Evolutionary conservation across 257 asterid species (phyloP), one percentile per base, ranked within the genome.

Genomic region (Jasminum sambac): DNA sequence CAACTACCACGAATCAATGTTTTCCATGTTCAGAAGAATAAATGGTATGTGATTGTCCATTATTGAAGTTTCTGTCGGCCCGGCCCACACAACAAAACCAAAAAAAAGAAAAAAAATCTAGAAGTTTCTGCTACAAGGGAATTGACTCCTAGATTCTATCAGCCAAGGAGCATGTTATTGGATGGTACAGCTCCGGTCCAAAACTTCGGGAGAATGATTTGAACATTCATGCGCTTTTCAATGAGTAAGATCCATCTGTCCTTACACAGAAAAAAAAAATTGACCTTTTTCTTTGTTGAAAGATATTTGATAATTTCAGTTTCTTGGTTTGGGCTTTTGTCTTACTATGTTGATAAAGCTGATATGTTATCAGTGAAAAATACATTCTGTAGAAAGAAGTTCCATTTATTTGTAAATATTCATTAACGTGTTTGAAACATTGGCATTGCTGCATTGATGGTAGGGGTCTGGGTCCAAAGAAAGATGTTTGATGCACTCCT

Each of bases 121-220:
- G 5, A 6, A 43, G 69, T 13, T 16, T 24, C 36, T 67, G 39
- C 5, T 50, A 8, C 24, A 36, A 42, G 62, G 79, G 46, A 40
- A 77, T 71, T 69, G 61, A 60, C 70, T 12, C 59, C 3, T 70
- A 30, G 63, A 71, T 74, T 63, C 63, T 80, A 19, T 74, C 93
- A 93, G 98, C 97, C 62, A 93, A 93, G 92, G 98, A 93, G 84
- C 98, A 93, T 74, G 97, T 93, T 68, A 95, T 93, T 80, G 98
- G 98, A 58, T 93, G 98, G 98, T 93, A 93, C 70, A 93, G 97
- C 87, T 90, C 97, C 48, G 98, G 98, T 21, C 96, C 98, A 11
- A 93, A 93, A 69, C 89, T 93, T 60, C 81, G 87, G 77, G 97
- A 93, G 79, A 92, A 90, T 78, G 98, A 92, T 78, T 82, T 92